A percentile compares a stretch with the other conserved stretches of the same genome.
These are phyloP conservation scores for Penicillium maclennaniae DNA, from an alignment of 495 filamentous ascomycete species.

Conservation along the genomic window DNA sequence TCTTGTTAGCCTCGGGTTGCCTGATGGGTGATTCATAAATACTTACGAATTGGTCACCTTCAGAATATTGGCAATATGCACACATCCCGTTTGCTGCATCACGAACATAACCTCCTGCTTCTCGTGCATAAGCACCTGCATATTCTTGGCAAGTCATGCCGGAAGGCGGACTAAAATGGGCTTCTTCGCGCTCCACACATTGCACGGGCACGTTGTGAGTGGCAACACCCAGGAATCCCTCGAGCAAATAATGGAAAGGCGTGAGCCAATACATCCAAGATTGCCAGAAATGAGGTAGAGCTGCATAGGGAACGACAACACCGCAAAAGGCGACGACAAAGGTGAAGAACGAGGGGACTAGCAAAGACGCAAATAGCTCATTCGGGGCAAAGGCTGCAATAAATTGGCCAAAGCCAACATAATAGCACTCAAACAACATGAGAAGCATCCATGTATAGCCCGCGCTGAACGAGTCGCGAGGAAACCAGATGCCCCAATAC, in stretches of 20 bases:
- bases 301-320: slow-evolving; percentile 54
- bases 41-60: slow-evolving; percentile 54
- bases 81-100: slow-evolving; percentile 46
- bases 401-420: slow-evolving; percentile 69
- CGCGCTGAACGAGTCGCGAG: slow-evolving; percentile 48
- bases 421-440: slow-evolving; percentile 69
- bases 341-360: slow-evolving; percentile 63
- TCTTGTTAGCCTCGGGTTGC: neutral
- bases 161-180: slow-evolving; percentile 51
- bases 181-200: slow-evolving; percentile 55
- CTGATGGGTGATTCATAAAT: slow-evolving; percentile 2
- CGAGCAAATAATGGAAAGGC: slow-evolving; percentile 62
- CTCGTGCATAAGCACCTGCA: slow-evolving; percentile 34
- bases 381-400: slow-evolving; percentile 73
- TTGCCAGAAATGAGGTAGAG: slow-evolving; percentile 56
- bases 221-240: slow-evolving; percentile 51
- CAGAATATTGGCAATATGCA: slow-evolving; percentile 58
- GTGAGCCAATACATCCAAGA: slow-evolving; percentile 69
- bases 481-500: slow-evolving; percentile 53
- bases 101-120: slow-evolving; percentile 51
- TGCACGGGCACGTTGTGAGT: slow-evolving; percentile 52
- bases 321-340: slow-evolving; percentile 63
- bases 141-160: slow-evolving; percentile 52
- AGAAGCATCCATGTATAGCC: slow-evolving; percentile 57
- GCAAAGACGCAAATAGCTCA: slow-evolving; percentile 64